Percentiles rank a stretch among this genome's conserved stretches.
phyloP scores from a whole-genome alignment of 2,329 filamentous ascomycete species.

The Elsinoe batatas region DNA sequence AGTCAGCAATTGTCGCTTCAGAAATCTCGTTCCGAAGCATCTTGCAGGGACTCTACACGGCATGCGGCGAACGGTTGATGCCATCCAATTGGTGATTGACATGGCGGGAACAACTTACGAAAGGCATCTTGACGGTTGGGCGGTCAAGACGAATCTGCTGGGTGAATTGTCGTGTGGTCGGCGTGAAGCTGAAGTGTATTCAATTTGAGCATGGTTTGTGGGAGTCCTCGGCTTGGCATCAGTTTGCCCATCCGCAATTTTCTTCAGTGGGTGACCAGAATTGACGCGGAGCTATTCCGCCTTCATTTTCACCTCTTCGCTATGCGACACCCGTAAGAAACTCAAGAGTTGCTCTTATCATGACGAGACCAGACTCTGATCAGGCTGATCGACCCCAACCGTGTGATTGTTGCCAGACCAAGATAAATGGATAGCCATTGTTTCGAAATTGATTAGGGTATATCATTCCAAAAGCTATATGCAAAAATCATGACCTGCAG shows the following conservation, averaged over 20 bases:
- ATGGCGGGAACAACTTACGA: constrained; percentile 33
- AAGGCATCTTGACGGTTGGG: constrained; percentile 33
- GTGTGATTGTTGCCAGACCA: too few species aligned
- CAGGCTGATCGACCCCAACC: too few species aligned
- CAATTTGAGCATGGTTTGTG: neutral
- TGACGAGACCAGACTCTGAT: too few species aligned
- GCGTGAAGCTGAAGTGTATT: neutral
- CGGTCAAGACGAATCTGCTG: constrained; percentile 10
- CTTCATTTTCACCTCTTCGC: neutral
- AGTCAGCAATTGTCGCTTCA: constrained; percentile 99
- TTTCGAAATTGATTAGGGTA: neutral
- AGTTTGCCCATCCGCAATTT: neutral
- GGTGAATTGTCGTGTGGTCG: neutral
- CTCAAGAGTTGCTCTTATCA: too few species aligned
- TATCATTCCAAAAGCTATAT: constrained; percentile 7
- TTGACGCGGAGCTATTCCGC: neutral
- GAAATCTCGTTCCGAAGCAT: constrained; percentile 81
- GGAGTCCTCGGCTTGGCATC: neutral
- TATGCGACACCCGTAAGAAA: neutral
- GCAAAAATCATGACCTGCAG: constrained; percentile 3
- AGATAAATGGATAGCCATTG: too few species aligned
- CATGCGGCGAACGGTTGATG: constrained; percentile 5
- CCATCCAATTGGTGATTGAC: constrained; percentile 10
- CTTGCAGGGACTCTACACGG: constrained; percentile 74
- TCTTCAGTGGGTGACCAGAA: neutral